Base-by-base conservation (phyloP, 2,329 filamentous ascomycete genomes). In the Calonectria hongkongensis region DNA sequence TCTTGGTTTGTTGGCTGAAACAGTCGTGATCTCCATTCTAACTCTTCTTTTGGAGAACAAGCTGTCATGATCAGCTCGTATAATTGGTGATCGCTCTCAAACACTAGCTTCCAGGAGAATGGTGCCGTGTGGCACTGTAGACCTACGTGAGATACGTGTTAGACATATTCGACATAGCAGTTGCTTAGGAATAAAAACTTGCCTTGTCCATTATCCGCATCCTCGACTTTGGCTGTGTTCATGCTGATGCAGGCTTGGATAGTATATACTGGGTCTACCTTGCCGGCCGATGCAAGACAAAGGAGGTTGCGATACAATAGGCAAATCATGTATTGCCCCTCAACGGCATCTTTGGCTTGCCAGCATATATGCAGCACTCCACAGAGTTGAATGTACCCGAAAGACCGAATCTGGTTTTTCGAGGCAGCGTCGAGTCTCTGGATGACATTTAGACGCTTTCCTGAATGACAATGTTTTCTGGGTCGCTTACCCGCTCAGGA, bases 61-160 rank as follows among this genome's bases (percentile, higher is more conserved):
- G 95, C 96, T 76, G 94, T 97, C 85, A 98, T 88, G 48, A 98
- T 92, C 18, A 98, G 85, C 83, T 98, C 96, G 81, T 94, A 96
- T 66, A 96, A 87, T 72, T 94, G 92, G 76, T 94, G 90, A 70
- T 93, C 89, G 75, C 91, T 91, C 81, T 97, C 93, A 79, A 98
- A 98, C 3, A 95, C 88, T 13, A 98, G 80, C 82, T 98, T 99
- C 96, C 96, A 98, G 1, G 95, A 97, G 82, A 94, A 94, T 0
- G 94, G 92, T 0, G 94, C 94, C 3, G 94, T 94, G 75, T 97
- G 93, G 79, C 95, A 98, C 87, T 96, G 95, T 9, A 98, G 82
- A 0, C 95, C 95, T 98, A 73, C 56, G 58, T 13, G 25, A n/a
- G 68, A 10, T 66, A 15, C 60, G 82, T 48, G 82, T 78, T 63